phyloP scores from a whole-genome alignment of 2,329 filamentous ascomycete genomes.

The Epicoccum nigrum region DNA sequence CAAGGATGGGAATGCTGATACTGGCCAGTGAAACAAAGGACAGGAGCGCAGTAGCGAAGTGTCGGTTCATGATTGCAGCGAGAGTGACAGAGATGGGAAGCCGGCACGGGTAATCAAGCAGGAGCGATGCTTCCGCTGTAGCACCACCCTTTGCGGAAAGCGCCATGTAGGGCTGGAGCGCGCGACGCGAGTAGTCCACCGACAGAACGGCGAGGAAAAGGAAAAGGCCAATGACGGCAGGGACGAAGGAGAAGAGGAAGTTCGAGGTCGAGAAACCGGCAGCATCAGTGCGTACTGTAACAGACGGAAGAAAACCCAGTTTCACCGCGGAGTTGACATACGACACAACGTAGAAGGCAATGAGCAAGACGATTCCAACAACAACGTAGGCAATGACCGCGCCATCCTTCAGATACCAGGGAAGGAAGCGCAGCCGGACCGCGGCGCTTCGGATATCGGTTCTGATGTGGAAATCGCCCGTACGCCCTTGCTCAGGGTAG shows the following conservation, averaged over 20 bases:
- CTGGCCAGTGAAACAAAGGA: slow-evolving; percentile 66
- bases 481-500: slow-evolving; percentile 14
- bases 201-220: slow-evolving; percentile 71
- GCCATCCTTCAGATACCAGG: slow-evolving; percentile 74
- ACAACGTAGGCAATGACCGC: slow-evolving; percentile 69
- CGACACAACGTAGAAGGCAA: slow-evolving; percentile 71
- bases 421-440: slow-evolving; percentile 71
- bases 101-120: slow-evolving; percentile 73
- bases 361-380: slow-evolving; percentile 46
- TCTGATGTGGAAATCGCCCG: slow-evolving; percentile 53
- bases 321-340: slow-evolving; percentile 73
- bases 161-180: slow-evolving; percentile 72
- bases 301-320: slow-evolving; percentile 72
- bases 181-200: slow-evolving; percentile 69
- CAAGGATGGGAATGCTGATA: slow-evolving; percentile 69
- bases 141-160: slow-evolving; percentile 65
- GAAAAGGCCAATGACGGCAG: slow-evolving; percentile 69
- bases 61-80: slow-evolving; percentile 64
- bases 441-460: slow-evolving; percentile 59
- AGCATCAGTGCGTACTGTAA: slow-evolving; percentile 65
- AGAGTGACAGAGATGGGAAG: slow-evolving; percentile 66
- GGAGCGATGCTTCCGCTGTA: slow-evolving; percentile 66
- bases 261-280: slow-evolving; percentile 81
- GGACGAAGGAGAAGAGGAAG: slow-evolving; percentile 83
- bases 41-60: slow-evolving; percentile 69